These are phyloP conservation scores for Dactylellina cionopaga DNA, from an alignment of 2,329 filamentous ascomycete genomes.

Conservation along the genomic window DNA sequence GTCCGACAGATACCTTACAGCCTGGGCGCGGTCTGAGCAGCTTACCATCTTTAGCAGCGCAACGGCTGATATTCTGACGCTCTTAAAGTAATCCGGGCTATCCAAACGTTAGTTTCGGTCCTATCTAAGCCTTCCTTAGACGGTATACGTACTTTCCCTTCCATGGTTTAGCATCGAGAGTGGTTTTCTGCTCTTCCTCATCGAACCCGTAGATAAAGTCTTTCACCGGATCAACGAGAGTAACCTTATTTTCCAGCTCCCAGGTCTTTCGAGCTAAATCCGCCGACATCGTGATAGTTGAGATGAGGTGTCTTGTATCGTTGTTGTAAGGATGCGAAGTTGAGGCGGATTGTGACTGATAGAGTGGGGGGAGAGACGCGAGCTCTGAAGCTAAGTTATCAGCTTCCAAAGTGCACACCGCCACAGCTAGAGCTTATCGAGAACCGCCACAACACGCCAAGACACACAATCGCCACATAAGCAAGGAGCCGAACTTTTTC, in stretches of 20 bases:
- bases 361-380: conserved; percentile 51
- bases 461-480: conserved; percentile 60
- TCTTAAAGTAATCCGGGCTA: conserved; percentile 88
- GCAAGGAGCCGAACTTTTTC: conserved; percentile 67
- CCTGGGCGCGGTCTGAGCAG: neutral
- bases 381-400: conserved; percentile 47
- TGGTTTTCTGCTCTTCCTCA: conserved; percentile 72
- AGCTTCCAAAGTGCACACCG: conserved; percentile 33
- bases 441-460: neutral
- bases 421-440: conserved; percentile 37
- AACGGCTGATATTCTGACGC: conserved; percentile 90
- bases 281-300: conserved; percentile 44
- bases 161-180: conserved; percentile 62
- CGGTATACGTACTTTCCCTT: conserved; percentile 35
- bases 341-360: conserved; percentile 40
- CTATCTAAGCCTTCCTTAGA: neutral
- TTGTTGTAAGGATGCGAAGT: conserved; percentile 9
- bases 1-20: neutral
- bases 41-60: conserved; percentile 94
- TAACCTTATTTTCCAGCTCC: conserved; percentile 89
- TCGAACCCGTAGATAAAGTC: conserved; percentile 93
- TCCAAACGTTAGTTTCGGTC: conserved; percentile 56
- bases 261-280: conserved; percentile 53
- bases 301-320: neutral
- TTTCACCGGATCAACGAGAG: conserved; percentile 83